Percentiles rank a stretch among this genome's conserved stretches.
Evolutionary conservation across 345 rosid genomes (phyloP).

Genomic region (Linum usitatissimum): DNA sequence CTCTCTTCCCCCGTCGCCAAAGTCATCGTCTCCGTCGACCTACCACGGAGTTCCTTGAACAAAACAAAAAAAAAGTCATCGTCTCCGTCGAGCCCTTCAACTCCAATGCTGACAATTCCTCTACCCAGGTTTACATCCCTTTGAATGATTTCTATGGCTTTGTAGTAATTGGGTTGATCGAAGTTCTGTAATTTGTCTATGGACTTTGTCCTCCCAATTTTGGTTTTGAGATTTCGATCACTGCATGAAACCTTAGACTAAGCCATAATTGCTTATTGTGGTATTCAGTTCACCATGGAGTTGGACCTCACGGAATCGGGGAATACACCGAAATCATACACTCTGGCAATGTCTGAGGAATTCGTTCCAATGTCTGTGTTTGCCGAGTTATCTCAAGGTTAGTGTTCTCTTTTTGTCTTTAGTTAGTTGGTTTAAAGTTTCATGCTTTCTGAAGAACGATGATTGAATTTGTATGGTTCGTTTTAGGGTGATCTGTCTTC

Average conservation of each 20-base stretch:
- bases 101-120: slow-evolving; percentile 35
- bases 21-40: slow-evolving; percentile 60
- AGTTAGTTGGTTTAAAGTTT: neutral
- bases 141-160: slow-evolving; percentile 4
- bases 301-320: slow-evolving; percentile 56
- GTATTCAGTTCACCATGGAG: slow-evolving; percentile 54
- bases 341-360: slow-evolving; percentile 71
- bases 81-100: slow-evolving; percentile 54
- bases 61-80: too few relatives aligned
- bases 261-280: too few relatives aligned
- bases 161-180: neutral
- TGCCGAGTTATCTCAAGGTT: slow-evolving; percentile 57
- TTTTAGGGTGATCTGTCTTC: neutral
- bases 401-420: slow-evolving; percentile 1
- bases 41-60: too few relatives aligned
- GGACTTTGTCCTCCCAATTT: neutral
- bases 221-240: too few relatives aligned
- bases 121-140: slow-evolving; percentile 26
- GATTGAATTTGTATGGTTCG: neutral
- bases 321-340: slow-evolving; percentile 45
- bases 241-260: too few relatives aligned
- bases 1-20: slow-evolving; percentile 45
- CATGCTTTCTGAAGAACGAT: neutral
- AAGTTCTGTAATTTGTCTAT: too few relatives aligned
- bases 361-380: slow-evolving; percentile 62